Percentiles rank a stretch among this genome's conserved stretches.
phyloP scores from a whole-genome alignment of 176 grass and related monocot genomes.

The Miscanthus lutarioriparius region DNA sequence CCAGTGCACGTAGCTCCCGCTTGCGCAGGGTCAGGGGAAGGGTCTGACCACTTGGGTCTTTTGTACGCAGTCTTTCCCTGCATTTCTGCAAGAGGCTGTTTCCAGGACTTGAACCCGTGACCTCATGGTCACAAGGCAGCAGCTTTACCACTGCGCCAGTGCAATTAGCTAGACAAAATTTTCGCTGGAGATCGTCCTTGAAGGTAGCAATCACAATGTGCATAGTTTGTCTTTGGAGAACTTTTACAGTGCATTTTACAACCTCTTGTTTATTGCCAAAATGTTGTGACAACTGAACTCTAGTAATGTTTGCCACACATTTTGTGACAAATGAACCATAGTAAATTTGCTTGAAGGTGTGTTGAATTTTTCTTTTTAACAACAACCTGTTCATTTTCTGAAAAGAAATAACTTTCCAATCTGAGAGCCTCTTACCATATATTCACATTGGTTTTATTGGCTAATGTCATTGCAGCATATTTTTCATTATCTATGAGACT shows the following conservation, averaged over 20 bases:
- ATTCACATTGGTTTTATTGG: background rate
- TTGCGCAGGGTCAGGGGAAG: too few relatives aligned
- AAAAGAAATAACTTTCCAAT: background rate
- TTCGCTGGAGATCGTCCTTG: background rate
- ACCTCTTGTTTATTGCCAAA: background rate
- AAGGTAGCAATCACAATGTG: slow-evolving; percentile 24
- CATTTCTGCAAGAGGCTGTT: too few relatives aligned
- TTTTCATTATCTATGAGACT: background rate
- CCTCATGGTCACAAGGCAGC: too few relatives aligned
- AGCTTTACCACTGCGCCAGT: too few relatives aligned
- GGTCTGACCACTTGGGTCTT: too few relatives aligned
- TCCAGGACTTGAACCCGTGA: too few relatives aligned
- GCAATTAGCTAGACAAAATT: background rate
- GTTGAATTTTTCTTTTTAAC: background rate
- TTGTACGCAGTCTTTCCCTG: too few relatives aligned
- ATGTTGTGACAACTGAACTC: background rate
- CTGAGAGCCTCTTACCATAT: background rate
- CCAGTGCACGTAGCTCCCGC: too few relatives aligned
- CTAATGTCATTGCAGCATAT: background rate
- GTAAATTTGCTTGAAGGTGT: background rate
- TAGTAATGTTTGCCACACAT: background rate
- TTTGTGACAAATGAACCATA: background rate
- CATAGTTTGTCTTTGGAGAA: background rate
- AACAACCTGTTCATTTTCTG: too few relatives aligned
- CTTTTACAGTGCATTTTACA: background rate